Conservation (phyloP, 495 filamentous ascomycete species). For the Xylaria venustula region DNA sequence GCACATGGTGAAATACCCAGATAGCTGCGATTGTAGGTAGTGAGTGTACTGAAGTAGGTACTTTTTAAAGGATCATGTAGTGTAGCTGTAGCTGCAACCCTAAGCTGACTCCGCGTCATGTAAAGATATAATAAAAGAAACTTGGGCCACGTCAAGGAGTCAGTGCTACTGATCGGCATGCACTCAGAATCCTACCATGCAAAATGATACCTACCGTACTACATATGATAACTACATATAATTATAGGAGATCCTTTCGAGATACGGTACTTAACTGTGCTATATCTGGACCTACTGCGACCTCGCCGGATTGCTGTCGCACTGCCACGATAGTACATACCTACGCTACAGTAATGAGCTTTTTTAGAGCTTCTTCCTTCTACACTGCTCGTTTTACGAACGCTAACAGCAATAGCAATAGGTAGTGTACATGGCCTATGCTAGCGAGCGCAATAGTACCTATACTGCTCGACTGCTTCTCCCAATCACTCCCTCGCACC, state of each 20-base stretch:
- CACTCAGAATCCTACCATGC: slow-evolving; percentile 3
- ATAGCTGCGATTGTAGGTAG: no score
- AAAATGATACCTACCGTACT: not conserved
- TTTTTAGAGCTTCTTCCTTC: no score
- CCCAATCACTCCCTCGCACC: not conserved
- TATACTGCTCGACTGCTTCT: not conserved
- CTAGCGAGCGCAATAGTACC: no score
- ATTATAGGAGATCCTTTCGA: not conserved
- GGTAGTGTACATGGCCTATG: no score
- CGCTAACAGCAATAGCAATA: no score
- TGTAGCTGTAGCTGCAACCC: slow-evolving; percentile 3
- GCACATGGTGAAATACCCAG: no score
- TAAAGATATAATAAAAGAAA: slow-evolving; percentile 12
- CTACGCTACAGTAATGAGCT: not conserved
- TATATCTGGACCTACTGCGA: not conserved
- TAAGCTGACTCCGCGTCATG: slow-evolving; percentile 11
- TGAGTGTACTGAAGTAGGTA: no score
- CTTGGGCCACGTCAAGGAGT: not conserved
- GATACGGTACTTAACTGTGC: no score
- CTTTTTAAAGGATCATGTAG: slow-evolving; percentile 6
- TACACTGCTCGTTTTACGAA: no score
- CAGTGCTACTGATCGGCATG: not conserved
- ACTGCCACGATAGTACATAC: not conserved
- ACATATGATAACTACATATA: not conserved
- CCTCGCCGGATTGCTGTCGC: not conserved